Percentiles rank a stretch among this genome's conserved stretches.
phyloP scores from a whole-genome alignment of 2,329 filamentous ascomycete species.

The Emergomyces orientalis region DNA sequence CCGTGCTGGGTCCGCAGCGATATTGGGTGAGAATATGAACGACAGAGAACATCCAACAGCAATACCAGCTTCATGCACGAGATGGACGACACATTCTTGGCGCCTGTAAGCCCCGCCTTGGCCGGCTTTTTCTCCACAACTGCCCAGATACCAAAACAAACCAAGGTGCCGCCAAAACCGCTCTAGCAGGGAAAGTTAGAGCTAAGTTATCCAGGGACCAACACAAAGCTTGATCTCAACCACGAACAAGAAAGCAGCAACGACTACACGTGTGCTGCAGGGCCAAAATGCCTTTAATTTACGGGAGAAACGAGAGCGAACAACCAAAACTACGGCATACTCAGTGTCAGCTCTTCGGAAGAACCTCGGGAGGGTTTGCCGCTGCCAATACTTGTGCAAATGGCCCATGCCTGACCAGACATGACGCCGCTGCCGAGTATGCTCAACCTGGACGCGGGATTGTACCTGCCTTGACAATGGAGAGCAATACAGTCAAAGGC shows the following conservation, averaged over 20 bases:
- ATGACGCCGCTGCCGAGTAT: background rate
- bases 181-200: background rate
- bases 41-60: background rate
- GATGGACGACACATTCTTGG: background rate
- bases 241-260: slow-evolving; percentile 4
- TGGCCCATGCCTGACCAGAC: background rate
- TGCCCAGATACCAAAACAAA: background rate
- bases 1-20: background rate
- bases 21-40: background rate
- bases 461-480: background rate
- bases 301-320: background rate
- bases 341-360: background rate
- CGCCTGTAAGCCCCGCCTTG: background rate
- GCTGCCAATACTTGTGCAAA: background rate
- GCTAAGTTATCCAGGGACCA: background rate
- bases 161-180: background rate
- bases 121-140: background rate
- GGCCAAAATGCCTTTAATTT: background rate
- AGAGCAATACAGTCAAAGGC: background rate
- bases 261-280: slow-evolving; percentile 1
- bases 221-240: background rate
- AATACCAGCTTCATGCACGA: background rate
- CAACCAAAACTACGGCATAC: background rate
- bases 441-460: background rate
- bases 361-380: background rate